These are phyloP conservation scores for Phellopilus nigrolimitatus DNA, from an alignment of 1,284 basidiomycete species.

Conservation along the genomic window DNA sequence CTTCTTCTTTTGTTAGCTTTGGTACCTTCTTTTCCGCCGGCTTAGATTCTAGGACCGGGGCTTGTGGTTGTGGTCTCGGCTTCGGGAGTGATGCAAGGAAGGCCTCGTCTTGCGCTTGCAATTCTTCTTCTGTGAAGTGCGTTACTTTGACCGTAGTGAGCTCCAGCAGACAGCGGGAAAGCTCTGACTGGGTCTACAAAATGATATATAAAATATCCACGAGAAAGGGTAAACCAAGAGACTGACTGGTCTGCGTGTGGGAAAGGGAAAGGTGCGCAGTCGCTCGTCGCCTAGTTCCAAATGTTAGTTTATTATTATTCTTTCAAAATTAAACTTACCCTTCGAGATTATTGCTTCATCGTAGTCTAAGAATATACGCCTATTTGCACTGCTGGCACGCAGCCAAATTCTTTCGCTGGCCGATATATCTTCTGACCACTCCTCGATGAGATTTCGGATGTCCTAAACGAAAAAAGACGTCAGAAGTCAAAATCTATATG, in stretches of 20 bases:
- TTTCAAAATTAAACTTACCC: conserved; percentile 26
- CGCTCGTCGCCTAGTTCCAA: conserved; percentile 56
- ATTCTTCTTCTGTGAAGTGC: conserved; percentile 80
- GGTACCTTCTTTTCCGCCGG: conserved; percentile 42
- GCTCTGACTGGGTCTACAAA: conserved; percentile 82
- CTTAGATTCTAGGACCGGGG: conserved; percentile 28
- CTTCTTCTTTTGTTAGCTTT: conserved; percentile 76
- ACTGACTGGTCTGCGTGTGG: conserved; percentile 84
- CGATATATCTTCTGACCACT: conserved; percentile 83
- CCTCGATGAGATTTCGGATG: conserved; percentile 73
- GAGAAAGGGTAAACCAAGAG: neutral
- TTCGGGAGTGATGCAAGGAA: conserved; percentile 84
- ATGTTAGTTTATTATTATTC: neutral
- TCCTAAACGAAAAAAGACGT: conserved; percentile 49
- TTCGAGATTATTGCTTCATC: conserved; percentile 62
- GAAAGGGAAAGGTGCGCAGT: conserved; percentile 87
- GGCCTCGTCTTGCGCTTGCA: conserved; percentile 82
- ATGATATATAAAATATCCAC: neutral
- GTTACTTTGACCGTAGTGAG: conserved; percentile 83
- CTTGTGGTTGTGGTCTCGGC: conserved; percentile 46
- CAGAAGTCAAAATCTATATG: conserved; percentile 2
- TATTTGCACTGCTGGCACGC: conserved; percentile 80
- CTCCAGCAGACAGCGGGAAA: conserved; percentile 84
- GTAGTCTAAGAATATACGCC: conserved; percentile 85
- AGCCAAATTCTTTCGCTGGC: conserved; percentile 86